phyloP scores from a whole-genome alignment of 805 yeast genomes.

The Wickerhamomyces mucosus region DNA sequence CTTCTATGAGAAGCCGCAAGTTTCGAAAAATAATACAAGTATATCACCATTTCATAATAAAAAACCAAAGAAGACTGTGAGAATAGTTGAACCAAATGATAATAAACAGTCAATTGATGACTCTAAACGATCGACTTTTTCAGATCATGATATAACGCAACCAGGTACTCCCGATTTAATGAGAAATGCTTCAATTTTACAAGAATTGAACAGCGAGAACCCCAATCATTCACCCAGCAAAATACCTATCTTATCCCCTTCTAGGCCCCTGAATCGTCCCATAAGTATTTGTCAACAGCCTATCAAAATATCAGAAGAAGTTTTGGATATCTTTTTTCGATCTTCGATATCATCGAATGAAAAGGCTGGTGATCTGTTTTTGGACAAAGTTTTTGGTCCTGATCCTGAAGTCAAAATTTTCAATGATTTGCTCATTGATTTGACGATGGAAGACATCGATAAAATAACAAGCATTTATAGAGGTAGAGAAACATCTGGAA shows the following conservation, averaged over 20 bases:
- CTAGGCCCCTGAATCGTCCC: neutral
- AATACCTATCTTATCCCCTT: neutral
- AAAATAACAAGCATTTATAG: conserved; percentile 3
- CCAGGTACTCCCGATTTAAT: no score
- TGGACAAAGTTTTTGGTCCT: conserved; percentile 11
- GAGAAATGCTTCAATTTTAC: no score
- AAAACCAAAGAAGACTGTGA: no score
- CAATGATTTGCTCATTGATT: conserved; percentile 2
- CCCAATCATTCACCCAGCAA: no score
- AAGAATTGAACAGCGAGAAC: no score
- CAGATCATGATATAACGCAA: no score
- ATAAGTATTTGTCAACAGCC: neutral
- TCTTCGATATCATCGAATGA: neutral
- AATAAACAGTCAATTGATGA: no score
- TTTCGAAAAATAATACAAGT: no score
- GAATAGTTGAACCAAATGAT: no score
- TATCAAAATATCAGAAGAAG: neutral
- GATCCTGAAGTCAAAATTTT: conserved; percentile 11
- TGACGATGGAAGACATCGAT: conserved; percentile 8
- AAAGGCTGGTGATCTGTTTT: conserved; percentile 8
- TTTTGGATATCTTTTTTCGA: neutral
- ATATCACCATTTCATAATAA: no score
- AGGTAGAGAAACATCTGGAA: conserved; percentile 15
- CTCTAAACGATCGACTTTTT: no score
- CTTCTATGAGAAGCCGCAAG: no score